A percentile compares a stretch with the other conserved stretches of the same genome.
These are phyloP conservation scores for Mucor mucedo DNA, from an alignment of 371 early-diverging fungal species.

Conservation along the genomic window DNA sequence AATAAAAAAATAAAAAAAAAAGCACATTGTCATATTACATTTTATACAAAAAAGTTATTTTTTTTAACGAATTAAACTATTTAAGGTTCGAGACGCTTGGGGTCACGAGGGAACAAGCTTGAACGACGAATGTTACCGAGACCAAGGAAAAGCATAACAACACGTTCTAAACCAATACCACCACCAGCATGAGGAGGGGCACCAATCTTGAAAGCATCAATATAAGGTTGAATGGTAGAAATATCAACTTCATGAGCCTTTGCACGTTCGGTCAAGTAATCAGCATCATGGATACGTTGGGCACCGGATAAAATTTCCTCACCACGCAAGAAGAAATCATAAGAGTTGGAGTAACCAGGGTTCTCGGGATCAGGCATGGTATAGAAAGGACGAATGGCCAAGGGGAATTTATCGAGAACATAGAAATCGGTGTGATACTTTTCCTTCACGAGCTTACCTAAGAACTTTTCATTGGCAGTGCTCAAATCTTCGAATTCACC, in stretches of 20 bases:
- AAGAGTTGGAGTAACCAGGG: slow-evolving; percentile 96
- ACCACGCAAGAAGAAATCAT: slow-evolving; percentile 99
- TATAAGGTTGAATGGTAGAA: slow-evolving; percentile 89
- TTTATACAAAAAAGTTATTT: background rate
- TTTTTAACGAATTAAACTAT: background rate
- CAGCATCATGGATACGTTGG: slow-evolving; percentile 98
- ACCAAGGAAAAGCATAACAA: slow-evolving; percentile 97
- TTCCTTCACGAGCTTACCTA: slow-evolving; percentile 94
- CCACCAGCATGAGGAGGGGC: slow-evolving; percentile 99
- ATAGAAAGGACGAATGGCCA: slow-evolving; percentile 98
- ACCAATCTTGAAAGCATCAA: slow-evolving; percentile 98
- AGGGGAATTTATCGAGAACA: slow-evolving; percentile 99
- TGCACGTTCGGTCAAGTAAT: slow-evolving; percentile 84
- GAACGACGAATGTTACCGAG: slow-evolving; percentile 97
- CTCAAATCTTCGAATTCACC: slow-evolving; percentile 94
- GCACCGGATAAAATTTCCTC: slow-evolving; percentile 99
- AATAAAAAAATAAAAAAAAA: background rate
- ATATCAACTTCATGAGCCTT: slow-evolving; percentile 84
- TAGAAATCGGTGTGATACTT: slow-evolving; percentile 99
- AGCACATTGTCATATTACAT: background rate
- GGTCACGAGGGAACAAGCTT: slow-evolving; percentile 99
- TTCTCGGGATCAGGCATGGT: slow-evolving; percentile 96
- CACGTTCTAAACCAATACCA: slow-evolving; percentile 98
- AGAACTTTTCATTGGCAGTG: slow-evolving; percentile 92
- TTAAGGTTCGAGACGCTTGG: slow-evolving; percentile 96